Base-by-base conservation (phyloP, 2,329 filamentous ascomycete genomes). In the Paraphaeosphaeria sporulosa region DNA sequence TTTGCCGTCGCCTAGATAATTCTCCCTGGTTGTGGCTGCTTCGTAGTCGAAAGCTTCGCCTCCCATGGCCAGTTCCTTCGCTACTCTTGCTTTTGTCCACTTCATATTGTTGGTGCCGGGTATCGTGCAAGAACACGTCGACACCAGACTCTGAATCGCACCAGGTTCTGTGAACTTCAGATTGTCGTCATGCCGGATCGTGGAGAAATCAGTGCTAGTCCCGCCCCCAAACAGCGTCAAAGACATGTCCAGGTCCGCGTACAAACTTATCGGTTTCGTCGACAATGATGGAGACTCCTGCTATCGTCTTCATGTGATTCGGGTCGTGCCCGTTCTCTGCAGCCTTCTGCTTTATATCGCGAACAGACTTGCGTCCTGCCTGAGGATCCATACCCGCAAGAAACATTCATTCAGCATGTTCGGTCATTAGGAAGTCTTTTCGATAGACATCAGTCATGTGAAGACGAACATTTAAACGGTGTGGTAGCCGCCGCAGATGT, bases 391-490 rank as follows among this genome's bases (percentile, higher is more conserved):
- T 88, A 0, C 86, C 86, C 0, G 85, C 87, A 0, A 89, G 83
- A 65, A 91, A 91, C 57, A 91, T 87, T 4, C 84, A 87, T 67
- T 91, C 89, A 0, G 89, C 89, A 70, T 91, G 87, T 64, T 87
- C 85, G 0, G 88, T 55, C 71, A 79, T 55, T 80, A 77, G 78
- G 67, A 68, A 6, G 73, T 79, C 12, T 80, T 81, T 61, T 63
- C 75, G 8, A 78, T 79, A 7, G 78, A 82, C 58, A 75, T 75
- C n/a, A 32, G 21, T 9, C 47, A 25, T 7, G 32, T 32, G 21
- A 30, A 25, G 15, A 17, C 27, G 19, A 42, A 34, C 36, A 47
- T n/a, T 15, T 15, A 7, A 15, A 19, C 36, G 59, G 32, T 46
- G 60, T 43, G 65, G 62, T 47, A 67, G n/a, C 57, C 42, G 10